phyloP scores from a whole-genome alignment of 2,329 filamentous ascomycete species.

The Fusarium euwallaceae region DNA sequence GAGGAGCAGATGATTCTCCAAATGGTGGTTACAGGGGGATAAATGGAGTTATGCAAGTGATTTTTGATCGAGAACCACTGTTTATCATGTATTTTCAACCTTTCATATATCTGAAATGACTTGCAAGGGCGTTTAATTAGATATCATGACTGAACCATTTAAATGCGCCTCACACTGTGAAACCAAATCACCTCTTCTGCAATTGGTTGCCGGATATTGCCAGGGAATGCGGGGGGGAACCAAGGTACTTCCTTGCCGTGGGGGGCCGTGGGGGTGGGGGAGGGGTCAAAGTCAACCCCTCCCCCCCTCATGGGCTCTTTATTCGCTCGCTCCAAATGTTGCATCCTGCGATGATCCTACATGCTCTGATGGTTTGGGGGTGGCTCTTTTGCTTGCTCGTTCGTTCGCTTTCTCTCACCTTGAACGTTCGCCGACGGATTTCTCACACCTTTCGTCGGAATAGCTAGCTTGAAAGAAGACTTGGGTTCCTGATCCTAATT shows the following conservation, averaged over 20 bases:
- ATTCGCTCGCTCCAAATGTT: constrained; percentile 3
- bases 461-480: not conserved
- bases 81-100: not conserved
- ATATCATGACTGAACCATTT: not conserved
- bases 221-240: constrained; percentile 4
- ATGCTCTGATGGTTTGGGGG: constrained; percentile 35
- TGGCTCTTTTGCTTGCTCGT: constrained; percentile 1
- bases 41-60: not conserved
- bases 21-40: not conserved
- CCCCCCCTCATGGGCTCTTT: constrained; percentile 29
- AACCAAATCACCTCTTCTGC: constrained; percentile 8
- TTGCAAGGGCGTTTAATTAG: not conserved
- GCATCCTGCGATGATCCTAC: not conserved
- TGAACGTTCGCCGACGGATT: not conserved
- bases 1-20: not conserved
- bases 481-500: not conserved
- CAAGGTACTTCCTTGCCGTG: constrained; percentile 10
- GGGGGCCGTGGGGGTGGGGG: constrained; percentile 33
- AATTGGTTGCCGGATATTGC: constrained; percentile 7
- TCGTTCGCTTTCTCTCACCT: not conserved
- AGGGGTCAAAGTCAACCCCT: constrained; percentile 22
- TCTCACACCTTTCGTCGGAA: not conserved
- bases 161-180: constrained; percentile 1
- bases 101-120: not conserved
- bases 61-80: not conserved